Evolutionary conservation across 495 filamentous ascomycete species (phyloP), one percentile per base, ranked within the genome.

Genomic region (Pyrenopolyporus hunteri): DNA sequence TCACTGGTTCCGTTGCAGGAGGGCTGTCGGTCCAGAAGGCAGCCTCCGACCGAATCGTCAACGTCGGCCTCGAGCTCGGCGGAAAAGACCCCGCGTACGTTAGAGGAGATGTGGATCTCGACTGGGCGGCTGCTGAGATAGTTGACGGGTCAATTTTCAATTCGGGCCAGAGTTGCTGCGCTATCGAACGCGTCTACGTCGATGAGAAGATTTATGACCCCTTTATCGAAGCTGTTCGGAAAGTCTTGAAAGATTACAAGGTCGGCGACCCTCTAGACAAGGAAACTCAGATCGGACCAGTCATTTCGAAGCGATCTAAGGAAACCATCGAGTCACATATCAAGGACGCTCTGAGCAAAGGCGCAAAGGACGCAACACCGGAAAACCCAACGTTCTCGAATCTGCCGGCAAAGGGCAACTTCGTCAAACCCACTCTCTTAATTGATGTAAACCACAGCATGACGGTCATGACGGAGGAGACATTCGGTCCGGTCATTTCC

Each of bases 91-190:
- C 93, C 2, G 93, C 93, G 6, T 96, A 96, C 64, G 82, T 97
- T 13, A 82, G 92, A 47, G 83, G 80, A 9, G 93, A 97, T 71
- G 91, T 96, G 1, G 90, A 97, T 69, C 73, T 95, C 16, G 82
- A 83, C 23, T 96, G 92, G 93, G 93, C 88, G 0, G 93, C 93
- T 1, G 91, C 90, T 66, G 91, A 96, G 73, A 91, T 97, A 56
- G 90, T 96, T 23, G 93, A 97, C 66, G 92, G 93, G 3, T 91
- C 93, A 2, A 79, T 98, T 32, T 98, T 97, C 80, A 98, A 97
- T 75, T 95, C 91, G 25, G 94, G 94, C 16, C 94, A 98, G 74
- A 96, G 92, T 66, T 98, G 94, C 78, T 98, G 94, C 74, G 87
- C 89, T 4, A 82, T 98, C 44, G 94, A 97, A 77, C 82, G 94